Evolutionary conservation across 805 yeast genomes (phyloP), one percentile per base, ranked within the genome.

Genomic region (Candida odintsovae): DNA sequence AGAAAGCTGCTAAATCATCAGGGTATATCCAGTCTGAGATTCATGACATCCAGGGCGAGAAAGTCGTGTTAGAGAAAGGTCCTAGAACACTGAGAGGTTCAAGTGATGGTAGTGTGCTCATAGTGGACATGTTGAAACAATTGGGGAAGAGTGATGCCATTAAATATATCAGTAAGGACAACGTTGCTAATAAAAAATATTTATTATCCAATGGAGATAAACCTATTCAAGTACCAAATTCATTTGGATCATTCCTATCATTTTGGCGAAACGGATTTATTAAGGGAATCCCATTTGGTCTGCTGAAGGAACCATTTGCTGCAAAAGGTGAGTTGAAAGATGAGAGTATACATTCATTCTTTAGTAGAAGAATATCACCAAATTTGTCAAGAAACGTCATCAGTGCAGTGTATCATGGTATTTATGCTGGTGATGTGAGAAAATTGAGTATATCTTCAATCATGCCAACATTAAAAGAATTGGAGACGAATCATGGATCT

Each of bases 21-120:
- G 99, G 99, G 0, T 90, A 86, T 76, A 86, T 92, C 58, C 65
- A 74, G 38, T 74, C 89, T 1, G 69, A 76, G 47, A 54, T 58
- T 12, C 62, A 68, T n/a, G 53, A 55, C n/a, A 58, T 68, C 35
- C 42, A 57, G 6, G 59, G 56, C 56, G 23, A 69, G 59, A 12
- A 51, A 50, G 36, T 59, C 47, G 12, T 40, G 41, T 63, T 88
- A 26, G 98, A 94, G 57, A 84, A 83, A 51, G 99, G 98, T 0
- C 98, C 99, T 0, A 69, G 98, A 42, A 94, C 98, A 0, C 68
- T 94, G 39, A 69, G 97, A 49, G 96, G 96, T 0, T 78, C 78
- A 6, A 85, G 89, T 45, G 81, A 81, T 37, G 98, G 98, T 0
- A 79, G 90, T 0, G 66, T 84, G 26, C 57, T 87, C 22, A 76